These are phyloP conservation scores for Xylogone sp. DNA, from an alignment of 2,329 filamentous ascomycete genomes.

Conservation along the genomic window DNA sequence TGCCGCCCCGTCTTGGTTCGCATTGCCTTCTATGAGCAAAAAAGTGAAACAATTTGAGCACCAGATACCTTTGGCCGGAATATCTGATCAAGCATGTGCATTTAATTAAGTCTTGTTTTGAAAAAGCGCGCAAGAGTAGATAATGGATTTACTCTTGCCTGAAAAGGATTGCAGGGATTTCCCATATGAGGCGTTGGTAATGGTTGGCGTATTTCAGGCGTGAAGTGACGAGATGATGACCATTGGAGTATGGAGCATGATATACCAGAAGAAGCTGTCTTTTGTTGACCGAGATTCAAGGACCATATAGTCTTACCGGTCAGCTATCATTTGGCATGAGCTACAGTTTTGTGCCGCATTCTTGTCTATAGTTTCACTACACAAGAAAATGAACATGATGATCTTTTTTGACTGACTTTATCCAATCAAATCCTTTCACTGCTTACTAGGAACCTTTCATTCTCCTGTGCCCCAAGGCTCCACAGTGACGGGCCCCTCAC, in stretches of 20 bases:
- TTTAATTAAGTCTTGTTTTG: too few species aligned
- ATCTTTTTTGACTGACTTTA: not conserved
- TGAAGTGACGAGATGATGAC: slow-evolving; percentile 7
- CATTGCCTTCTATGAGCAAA: not conserved
- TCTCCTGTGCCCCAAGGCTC: slow-evolving; percentile 29
- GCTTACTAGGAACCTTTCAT: not conserved
- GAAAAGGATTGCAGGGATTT: not conserved
- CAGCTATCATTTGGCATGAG: not conserved
- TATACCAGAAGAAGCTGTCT: slow-evolving; percentile 13
- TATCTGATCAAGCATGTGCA: not conserved
- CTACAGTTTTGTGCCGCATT: slow-evolving; percentile 1
- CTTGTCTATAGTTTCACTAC: slow-evolving; percentile 3
- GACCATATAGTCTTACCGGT: not conserved
- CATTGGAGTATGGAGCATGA: slow-evolving; percentile 11
- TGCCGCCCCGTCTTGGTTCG: not conserved
- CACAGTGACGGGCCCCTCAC: slow-evolving; percentile 26
- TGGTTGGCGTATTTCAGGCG: slow-evolving; percentile 1
- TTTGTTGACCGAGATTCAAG: slow-evolving; percentile 1
- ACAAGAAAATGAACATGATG: slow-evolving; percentile 6
- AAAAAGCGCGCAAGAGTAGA: too few species aligned
- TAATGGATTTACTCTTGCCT: not conserved
- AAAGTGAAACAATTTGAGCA: too few species aligned
- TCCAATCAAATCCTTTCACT: not conserved
- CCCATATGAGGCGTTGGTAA: slow-evolving; percentile 1
- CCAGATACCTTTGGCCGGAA: too few species aligned